phyloP scores from a whole-genome alignment of 73 alveolate species.

The Tetrahymena elliotti region DNA sequence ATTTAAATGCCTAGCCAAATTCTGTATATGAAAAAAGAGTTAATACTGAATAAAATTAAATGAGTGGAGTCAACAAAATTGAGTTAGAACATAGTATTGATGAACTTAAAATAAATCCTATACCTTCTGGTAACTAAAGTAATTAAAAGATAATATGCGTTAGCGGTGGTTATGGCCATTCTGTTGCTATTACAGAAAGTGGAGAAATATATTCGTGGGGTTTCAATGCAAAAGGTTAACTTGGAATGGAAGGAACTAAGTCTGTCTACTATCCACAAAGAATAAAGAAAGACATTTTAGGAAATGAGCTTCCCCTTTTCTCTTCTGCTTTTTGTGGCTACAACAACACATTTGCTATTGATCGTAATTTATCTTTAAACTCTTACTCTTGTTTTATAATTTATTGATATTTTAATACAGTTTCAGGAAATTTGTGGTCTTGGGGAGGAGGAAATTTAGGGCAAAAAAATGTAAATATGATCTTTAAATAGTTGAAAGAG shows the following conservation, averaged over 20 bases:
- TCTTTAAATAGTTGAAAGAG: not conserved
- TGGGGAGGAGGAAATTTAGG: constrained; percentile 98
- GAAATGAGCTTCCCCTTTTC: constrained; percentile 56
- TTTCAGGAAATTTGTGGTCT: constrained; percentile 80
- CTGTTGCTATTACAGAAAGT: constrained; percentile 86
- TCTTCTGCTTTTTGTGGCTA: constrained; percentile 83
- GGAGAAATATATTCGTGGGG: constrained; percentile 93
- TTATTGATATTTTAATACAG: not conserved
- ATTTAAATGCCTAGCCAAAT: not conserved
- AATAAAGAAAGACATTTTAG: constrained; percentile 71
- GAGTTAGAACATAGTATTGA: not conserved
- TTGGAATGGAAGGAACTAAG: constrained; percentile 88
- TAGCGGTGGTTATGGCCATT: constrained; percentile 96
- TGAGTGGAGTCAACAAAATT: constrained; percentile 12
- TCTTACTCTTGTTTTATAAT: no score
- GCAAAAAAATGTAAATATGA: constrained; percentile 54
- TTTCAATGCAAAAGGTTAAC: constrained; percentile 90
- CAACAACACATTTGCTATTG: constrained; percentile 82
- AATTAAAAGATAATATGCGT: constrained; percentile 48
- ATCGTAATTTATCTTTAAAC: not conserved
- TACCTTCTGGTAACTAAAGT: not conserved
- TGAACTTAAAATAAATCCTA: not conserved
- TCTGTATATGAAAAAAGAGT: not conserved
- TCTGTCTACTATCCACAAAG: constrained; percentile 76
- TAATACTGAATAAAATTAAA: not conserved